Evolutionary conservation across 2,329 filamentous ascomycete species (phyloP), one percentile per base, ranked within the genome.

Genomic region (Diatrype stigma): DNA sequence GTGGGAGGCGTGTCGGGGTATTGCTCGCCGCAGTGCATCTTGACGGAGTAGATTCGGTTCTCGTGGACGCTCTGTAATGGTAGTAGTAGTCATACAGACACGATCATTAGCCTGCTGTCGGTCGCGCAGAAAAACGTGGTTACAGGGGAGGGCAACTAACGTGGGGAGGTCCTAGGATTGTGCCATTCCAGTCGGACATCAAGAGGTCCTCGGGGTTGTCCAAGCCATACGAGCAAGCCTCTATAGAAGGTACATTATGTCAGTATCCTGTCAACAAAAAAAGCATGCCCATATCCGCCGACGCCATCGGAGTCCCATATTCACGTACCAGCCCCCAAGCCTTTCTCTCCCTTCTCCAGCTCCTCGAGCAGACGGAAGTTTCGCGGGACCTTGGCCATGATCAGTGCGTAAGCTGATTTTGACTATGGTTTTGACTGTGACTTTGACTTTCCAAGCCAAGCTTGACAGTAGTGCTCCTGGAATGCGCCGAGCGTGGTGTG

Each of bases 131-230:
- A 30, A 30, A 5, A 10, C 5, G 6, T 5, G 54, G 37, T 46
- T 46, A 38, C 26, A 10, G 49, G 42, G 19, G 37, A 44, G 17
- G 48, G 42, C 23, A 8, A 75, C 89, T 66, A 79, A 96, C 94
- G 71, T 97, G 92, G 69, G 94, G 93, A 61, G 94, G 94, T 1
- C 94, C 94, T 46, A 96, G 85, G 59, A 99, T 97, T 16, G 94
- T 99, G 64, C 93, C 94, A 66, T 96, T 96, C 94, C 94, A 99
- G 78, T 96, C 91, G 57, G 89, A 93, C 92, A 99, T 96, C 71
- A 94, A 83, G 58, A 96, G 82, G 66, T 99, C 94, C 67, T 96
- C 92, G 45, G 89, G 86, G 70, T 97, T 91, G 58, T 93, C 90
- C 51, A 99, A 82, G 63, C 94, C 94, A 64, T 97, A 97, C 42